phyloP scores from a whole-genome alignment of 164 flowering plant genomes.

The Sextonia rubra region DNA sequence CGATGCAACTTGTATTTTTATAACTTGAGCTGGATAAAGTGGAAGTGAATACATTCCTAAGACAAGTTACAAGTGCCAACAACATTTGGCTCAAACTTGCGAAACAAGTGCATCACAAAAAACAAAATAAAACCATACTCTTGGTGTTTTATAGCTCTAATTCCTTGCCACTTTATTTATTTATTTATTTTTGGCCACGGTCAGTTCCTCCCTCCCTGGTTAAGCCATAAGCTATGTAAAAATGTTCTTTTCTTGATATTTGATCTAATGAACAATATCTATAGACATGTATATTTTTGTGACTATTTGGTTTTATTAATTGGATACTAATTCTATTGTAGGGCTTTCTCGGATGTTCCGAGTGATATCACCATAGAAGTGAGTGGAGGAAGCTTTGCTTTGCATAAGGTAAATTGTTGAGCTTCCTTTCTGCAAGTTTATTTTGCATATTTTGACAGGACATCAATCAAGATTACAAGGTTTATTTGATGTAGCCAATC shows the following conservation, averaged over 20 bases:
- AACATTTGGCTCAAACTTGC: too few relatives aligned
- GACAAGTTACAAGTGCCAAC: too few relatives aligned
- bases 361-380: slow-evolving; percentile 79
- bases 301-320: not conserved
- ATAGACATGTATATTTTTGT: not conserved
- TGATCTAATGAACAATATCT: not conserved
- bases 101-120: too few relatives aligned
- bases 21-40: too few relatives aligned
- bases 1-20: too few relatives aligned
- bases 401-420: slow-evolving; percentile 57
- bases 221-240: not conserved
- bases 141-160: not conserved
- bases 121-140: too few relatives aligned
- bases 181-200: not conserved
- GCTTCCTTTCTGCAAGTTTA: not conserved
- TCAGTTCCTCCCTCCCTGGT: not conserved
- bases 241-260: not conserved
- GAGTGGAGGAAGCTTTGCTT: slow-evolving; percentile 49
- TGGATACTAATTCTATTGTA: slow-evolving; percentile 21
- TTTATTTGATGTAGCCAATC: too few relatives aligned
- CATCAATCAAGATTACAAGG: too few relatives aligned
- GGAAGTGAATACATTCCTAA: too few relatives aligned
- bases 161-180: not conserved
- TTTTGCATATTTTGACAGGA: not conserved
- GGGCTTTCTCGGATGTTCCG: slow-evolving; percentile 81